phyloP scores from a whole-genome alignment of 2,329 filamentous ascomycete genomes.

The Aspergillus alliaceus region DNA sequence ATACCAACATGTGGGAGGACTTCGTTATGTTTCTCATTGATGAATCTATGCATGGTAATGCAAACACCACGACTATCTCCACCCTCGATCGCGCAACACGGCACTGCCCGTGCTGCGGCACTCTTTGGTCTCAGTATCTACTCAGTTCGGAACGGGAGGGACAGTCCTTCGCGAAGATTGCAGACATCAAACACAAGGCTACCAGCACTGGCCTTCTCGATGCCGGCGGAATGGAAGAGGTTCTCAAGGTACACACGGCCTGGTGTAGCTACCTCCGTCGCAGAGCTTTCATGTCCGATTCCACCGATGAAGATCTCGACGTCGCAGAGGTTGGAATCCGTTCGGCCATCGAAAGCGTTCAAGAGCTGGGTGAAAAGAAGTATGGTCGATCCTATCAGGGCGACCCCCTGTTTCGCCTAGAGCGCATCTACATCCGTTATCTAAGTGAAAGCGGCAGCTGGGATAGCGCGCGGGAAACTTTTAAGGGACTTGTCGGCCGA shows the following conservation, averaged over 20 bases:
- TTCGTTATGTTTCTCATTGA: constrained; percentile 71
- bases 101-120: constrained; percentile 91
- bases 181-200: constrained; percentile 87
- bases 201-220: constrained; percentile 84
- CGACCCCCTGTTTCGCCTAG: constrained; percentile 85
- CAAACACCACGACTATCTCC: constrained; percentile 58
- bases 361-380: constrained; percentile 72
- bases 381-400: constrained; percentile 76
- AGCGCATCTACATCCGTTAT: constrained; percentile 90
- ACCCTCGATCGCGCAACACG: constrained; percentile 78
- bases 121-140: constrained; percentile 87
- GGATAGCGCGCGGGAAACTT: constrained; percentile 74
- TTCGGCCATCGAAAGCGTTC: constrained; percentile 81
- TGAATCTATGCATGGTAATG: constrained; percentile 50
- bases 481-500: constrained; percentile 68
- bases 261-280: constrained; percentile 95
- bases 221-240: constrained; percentile 79
- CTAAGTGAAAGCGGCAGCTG: constrained; percentile 78
- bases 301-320: constrained; percentile 79
- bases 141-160: constrained; percentile 78
- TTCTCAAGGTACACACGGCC: constrained; percentile 86
- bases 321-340: constrained; percentile 86
- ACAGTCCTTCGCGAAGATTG: constrained; percentile 75
- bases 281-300: constrained; percentile 71
- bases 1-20: constrained; percentile 79